Evolutionary conservation across 1,284 basidiomycete species (phyloP).

Genomic region (Ganoderma boninense): DNA sequence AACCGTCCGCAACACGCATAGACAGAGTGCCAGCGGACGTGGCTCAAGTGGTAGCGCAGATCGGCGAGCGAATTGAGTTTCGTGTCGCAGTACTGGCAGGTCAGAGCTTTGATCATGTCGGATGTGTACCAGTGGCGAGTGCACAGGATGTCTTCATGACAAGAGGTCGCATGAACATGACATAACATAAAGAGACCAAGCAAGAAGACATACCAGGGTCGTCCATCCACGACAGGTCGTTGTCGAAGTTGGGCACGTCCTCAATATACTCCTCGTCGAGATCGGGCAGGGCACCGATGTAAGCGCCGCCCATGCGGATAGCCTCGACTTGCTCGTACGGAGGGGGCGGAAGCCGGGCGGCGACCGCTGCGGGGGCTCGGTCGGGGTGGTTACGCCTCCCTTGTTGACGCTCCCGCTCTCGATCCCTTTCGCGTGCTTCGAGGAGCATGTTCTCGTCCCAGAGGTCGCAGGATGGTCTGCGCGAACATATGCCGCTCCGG

Average conservation of each 20-base stretch:
- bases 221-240: conserved; percentile 44
- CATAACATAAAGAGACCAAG: background rate
- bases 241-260: no score
- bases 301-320: background rate
- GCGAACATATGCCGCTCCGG: conserved; percentile 38
- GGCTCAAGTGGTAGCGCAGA: conserved; percentile 46
- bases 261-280: background rate
- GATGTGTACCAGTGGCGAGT: conserved; percentile 46
- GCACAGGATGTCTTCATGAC: conserved; percentile 40
- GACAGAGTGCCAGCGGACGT: conserved; percentile 44
- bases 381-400: background rate
- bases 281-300: background rate
- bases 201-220: conserved; percentile 40
- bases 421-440: conserved; percentile 42
- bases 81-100: conserved; percentile 48
- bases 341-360: conserved; percentile 21
- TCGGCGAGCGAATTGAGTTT: conserved; percentile 46
- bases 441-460: conserved; percentile 53
- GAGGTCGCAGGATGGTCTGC: conserved; percentile 47
- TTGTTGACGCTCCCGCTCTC: conserved; percentile 34
- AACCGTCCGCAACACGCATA: conserved; percentile 52
- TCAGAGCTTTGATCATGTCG: conserved; percentile 45
- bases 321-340: conserved; percentile 13
- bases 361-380: background rate
- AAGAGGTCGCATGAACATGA: background rate